A percentile compares a stretch with the other conserved stretches of the same genome.
Conservation (phyloP, 2,329 filamentous ascomycete species). For the Sporothrix humicola region DNA sequence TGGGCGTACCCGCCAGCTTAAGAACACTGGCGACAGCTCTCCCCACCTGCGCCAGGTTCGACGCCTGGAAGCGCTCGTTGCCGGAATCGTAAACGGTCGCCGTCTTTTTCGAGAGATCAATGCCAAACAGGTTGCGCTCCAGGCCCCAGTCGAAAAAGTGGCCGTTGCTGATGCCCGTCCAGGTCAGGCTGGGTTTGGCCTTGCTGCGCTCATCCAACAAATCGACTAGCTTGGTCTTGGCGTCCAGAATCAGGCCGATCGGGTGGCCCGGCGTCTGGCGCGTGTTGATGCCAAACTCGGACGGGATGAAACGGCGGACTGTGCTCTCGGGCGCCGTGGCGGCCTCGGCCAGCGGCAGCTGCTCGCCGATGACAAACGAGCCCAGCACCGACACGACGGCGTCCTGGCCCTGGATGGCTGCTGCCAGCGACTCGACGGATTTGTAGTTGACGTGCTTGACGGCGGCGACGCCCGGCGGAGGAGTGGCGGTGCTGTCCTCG, state of each 20-base stretch:
- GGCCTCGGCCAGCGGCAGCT: constrained; percentile 38
- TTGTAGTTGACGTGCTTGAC: constrained; percentile 55
- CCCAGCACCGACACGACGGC: constrained; percentile 58
- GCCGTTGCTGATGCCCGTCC: constrained; percentile 43
- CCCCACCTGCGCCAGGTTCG: constrained; percentile 41
- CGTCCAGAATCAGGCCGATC: constrained; percentile 41
- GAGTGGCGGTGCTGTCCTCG: constrained; percentile 47
- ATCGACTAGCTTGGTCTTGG: constrained; percentile 53
- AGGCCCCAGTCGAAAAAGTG: constrained; percentile 52
- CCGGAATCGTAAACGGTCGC: constrained; percentile 43
- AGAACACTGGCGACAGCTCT: constrained; percentile 42
- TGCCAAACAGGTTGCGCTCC: constrained; percentile 54
- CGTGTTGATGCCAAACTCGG: constrained; percentile 42
- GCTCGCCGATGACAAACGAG: constrained; percentile 47
- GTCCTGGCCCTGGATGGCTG: constrained; percentile 56
- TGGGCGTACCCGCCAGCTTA: constrained; percentile 39
- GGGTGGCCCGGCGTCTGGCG: constrained; percentile 33
- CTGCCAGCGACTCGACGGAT: constrained; percentile 47
- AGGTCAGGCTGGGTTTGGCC: constrained; percentile 38
- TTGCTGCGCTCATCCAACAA: constrained; percentile 32
- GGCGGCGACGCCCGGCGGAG: constrained; percentile 46
- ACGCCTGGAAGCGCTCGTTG: constrained; percentile 39
- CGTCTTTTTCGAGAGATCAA: constrained; percentile 54
- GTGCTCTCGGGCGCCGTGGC: constrained; percentile 37
- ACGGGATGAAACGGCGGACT: constrained; percentile 42